Conservation (phyloP, 1,284 basidiomycete genomes). For the Hortiboletus rubellus region DNA sequence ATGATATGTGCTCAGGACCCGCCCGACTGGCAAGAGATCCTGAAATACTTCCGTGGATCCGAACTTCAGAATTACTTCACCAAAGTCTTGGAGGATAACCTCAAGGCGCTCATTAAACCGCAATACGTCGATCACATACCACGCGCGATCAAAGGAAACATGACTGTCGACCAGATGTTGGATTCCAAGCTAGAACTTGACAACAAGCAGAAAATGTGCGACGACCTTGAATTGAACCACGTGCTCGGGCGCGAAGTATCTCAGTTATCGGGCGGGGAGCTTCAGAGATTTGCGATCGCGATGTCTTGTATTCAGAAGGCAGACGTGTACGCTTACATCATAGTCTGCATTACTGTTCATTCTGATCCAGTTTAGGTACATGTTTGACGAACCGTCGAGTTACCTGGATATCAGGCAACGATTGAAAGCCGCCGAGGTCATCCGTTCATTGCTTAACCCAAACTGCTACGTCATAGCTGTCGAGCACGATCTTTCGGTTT, state of each 20-base stretch:
- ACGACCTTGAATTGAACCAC: conserved; percentile 82
- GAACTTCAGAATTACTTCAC: conserved; percentile 99
- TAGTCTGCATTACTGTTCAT: background rate
- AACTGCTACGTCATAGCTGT: conserved; percentile 93
- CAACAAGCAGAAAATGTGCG: conserved; percentile 81
- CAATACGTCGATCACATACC: conserved; percentile 99
- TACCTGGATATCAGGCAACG: conserved; percentile 96
- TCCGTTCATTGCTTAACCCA: conserved; percentile 79
- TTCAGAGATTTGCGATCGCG: conserved; percentile 94
- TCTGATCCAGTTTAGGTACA: conserved; percentile 59
- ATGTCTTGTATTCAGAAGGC: conserved; percentile 92
- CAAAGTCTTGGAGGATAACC: conserved; percentile 96
- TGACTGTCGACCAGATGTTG: conserved; percentile 88
- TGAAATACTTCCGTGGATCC: conserved; percentile 96
- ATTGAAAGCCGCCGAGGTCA: conserved; percentile 93
- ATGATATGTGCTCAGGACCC: conserved; percentile 62
- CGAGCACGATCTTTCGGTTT: conserved; percentile 95
- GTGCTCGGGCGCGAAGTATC: conserved; percentile 81
- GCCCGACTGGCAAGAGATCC: conserved; percentile 96
- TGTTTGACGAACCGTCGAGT: conserved; percentile 97
- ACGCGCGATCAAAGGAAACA: conserved; percentile 86
- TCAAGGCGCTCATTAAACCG: conserved; percentile 97
- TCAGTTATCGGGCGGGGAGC: conserved; percentile 92
- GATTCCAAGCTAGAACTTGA: conserved; percentile 82
- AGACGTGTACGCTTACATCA: conserved; percentile 67